Base-by-base conservation (phyloP, 306 rosid species). In the Rubus idaeus region DNA sequence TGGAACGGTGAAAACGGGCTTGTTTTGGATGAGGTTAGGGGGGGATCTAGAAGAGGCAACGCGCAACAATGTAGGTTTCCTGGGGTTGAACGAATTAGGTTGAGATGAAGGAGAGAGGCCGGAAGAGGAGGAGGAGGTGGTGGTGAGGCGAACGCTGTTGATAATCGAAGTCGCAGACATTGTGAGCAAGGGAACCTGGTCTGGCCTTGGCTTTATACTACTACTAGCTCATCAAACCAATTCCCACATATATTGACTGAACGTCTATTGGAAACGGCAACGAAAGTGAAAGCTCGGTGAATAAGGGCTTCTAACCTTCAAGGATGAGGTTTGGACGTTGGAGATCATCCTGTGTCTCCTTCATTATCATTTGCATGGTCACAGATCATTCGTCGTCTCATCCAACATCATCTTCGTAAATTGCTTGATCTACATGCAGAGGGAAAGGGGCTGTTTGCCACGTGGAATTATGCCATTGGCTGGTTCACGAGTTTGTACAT, bases 261-360 rank as follows among this genome's bases (percentile, higher is more conserved):
- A 2, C 44, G 1, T 6, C 64, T 62, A 18, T 37, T 20, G 0
- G 10, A 8, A 60, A 23, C 6, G 66, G 91, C 88, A 87, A 90
- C 46, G 98, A 94, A 86, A 90, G 75, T 41, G 97, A 95, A 82
- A 86, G 89, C 79, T 61, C 65, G 77, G 8, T 83, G 49, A 86
- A 90, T 45, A 84, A 89, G 86, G 88, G 88, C 95, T 90, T 90
- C 91, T 86, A 78, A 82, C 85, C 76, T 89, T 82, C 58, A 23
- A 71, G 99, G 99, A 92, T 90, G 76, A 92, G 97, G 91, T 79
- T 89, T 90, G 88, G 75, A 83, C 75, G 96, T 66, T 86, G 88
- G 85, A 85, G 89, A 88, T 86, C 60, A 53, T 39, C 35, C 57
- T 2, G 14, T 71, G 30, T 58, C 80, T 74, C 57, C 57, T 52